These are phyloP conservation scores for Phytophthora foliorum DNA, from an alignment of 352 stramenopile genomes.

Conservation along the genomic window DNA sequence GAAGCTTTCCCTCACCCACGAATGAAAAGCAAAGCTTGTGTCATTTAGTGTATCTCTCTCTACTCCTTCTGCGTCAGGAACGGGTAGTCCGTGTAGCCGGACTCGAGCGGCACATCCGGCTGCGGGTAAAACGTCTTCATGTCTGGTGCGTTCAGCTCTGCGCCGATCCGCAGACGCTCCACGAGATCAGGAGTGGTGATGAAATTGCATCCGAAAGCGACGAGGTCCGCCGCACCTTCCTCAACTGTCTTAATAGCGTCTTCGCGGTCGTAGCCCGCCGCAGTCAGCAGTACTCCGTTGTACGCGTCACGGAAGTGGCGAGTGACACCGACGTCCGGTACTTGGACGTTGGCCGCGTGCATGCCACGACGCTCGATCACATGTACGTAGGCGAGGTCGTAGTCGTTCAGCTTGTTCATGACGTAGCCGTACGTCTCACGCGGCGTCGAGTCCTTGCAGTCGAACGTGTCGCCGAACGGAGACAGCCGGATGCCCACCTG, in stretches of 20 bases:
- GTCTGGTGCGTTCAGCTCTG: slow-evolving; percentile 41
- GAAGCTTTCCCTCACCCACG: too few relatives aligned
- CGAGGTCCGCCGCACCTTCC: slow-evolving; percentile 43
- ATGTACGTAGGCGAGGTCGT: slow-evolving; percentile 56
- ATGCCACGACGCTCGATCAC: slow-evolving; percentile 51
- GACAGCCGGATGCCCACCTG: slow-evolving; percentile 34
- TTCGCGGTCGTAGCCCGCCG: slow-evolving; percentile 42
- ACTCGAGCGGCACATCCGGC: slow-evolving; percentile 22
- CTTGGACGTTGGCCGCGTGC: slow-evolving; percentile 26
- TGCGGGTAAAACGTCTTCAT: slow-evolving; percentile 39
- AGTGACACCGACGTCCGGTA: slow-evolving; percentile 41
- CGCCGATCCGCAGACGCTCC: slow-evolving; percentile 37
- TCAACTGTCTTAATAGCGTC: slow-evolving; percentile 43
- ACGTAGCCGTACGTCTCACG: slow-evolving; percentile 45
- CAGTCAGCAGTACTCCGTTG: slow-evolving; percentile 52
- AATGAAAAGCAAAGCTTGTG: slow-evolving; percentile 8
- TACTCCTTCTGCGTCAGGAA: slow-evolving; percentile 27
- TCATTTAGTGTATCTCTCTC: not conserved
- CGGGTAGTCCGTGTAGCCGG: slow-evolving; percentile 48
- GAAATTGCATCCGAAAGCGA: slow-evolving; percentile 58
- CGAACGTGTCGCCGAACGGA: slow-evolving; percentile 45
- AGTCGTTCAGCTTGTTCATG: slow-evolving; percentile 36
- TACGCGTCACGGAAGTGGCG: slow-evolving; percentile 53
- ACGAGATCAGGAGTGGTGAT: slow-evolving; percentile 67
- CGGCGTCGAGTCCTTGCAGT: slow-evolving; percentile 43